Evolutionary conservation across 768 basidiomycete genomes (phyloP), one percentile per base, ranked within the genome.

Genomic region (Crassisporium funariophilum): DNA sequence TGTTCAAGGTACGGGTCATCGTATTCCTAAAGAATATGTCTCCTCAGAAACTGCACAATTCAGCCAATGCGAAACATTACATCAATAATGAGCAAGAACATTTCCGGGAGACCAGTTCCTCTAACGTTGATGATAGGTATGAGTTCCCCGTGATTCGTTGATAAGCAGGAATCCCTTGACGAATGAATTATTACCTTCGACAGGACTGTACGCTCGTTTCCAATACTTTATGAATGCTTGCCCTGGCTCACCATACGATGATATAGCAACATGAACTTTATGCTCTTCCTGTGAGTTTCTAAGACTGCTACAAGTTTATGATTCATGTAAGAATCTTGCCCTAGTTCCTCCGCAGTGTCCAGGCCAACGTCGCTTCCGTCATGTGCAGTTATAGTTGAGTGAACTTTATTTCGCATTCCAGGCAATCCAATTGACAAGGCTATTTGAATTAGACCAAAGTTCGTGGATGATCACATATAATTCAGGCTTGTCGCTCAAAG

Each of bases 381-480:
- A 84, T 84, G 83, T 84, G 83, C 61, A 81, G 79, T 49, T 83
- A 83, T 54, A 82, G 78, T 74, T 45, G 49, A 69, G 60, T 44
- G 3, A 29, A 24, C 12, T 16, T 8, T 25, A 16, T 11, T 10
- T 33, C 3, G 15, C 22, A 11, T 37, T n/a, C n/a, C n/a, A n/a
- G n/a, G n/a, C n/a, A n/a, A n/a, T n/a, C n/a, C n/a, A n/a, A n/a
- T n/a, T n/a, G n/a, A n/a, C n/a, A n/a, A n/a, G n/a, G n/a, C n/a
- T n/a, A n/a, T n/a, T n/a, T n/a, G n/a, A n/a, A n/a, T n/a, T n/a
- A 72, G 70, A 71, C 57, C 68, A 67, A 61, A 68, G 69, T 72
- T 23, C 13, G 60, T 31, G 2, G 19, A 19, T 7, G 13, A 9
- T 17, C 13, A 19, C 23, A 2, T 22, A n/a, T 12, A 12, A 15